Evolutionary conservation across 176 grass and related monocot genomes (phyloP), one percentile per base, ranked within the genome.

Genomic region (Carex cristatella): DNA sequence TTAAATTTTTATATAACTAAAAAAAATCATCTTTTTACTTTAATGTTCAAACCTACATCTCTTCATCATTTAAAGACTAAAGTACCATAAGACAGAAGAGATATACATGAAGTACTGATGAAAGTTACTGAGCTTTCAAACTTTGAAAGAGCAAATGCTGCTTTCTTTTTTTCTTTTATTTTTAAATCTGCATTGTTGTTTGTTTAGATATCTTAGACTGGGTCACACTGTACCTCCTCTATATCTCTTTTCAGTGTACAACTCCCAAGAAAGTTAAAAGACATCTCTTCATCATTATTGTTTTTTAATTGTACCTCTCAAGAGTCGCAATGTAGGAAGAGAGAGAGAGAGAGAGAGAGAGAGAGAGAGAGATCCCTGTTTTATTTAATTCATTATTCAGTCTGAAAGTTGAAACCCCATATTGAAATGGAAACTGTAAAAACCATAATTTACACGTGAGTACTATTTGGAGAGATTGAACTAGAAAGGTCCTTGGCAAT

Each of bases 211-310:
- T 73, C 59, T 82, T 72, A 69, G 67, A 65, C 88, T 84, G 60
- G 79, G 58, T 54, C 85, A 64, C 80, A 16, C 62, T 67, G 61
- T 49, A 44, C 61, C 18, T 42, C 31, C 11, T 58, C 76, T 79
- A 51, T 57, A 2, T 65, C 80, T 83, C 42, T 68, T 76, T 70
- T 72, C 60, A 54, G 53, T 54, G 37, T 84, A 87, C 88, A 74
- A 57, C 80, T 85, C 79, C 74, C 85, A 74, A 90, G 15, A 87
- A 84, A 90, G 79, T 46, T 82, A 76, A 32, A 65, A 72, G 61
- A 40, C 42, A 23, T 23, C 23, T 23, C 23, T 23, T 23, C 23
- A 23, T 23, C 23, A 23, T 23, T 23, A 23, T 23, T 23, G 23
- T 23, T 23, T 23, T 23, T 23, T 23, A 23, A 23, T 23, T 23